Conservation (phyloP, 495 filamentous ascomycete species). For the Hyaloscypha finlandica region DNA sequence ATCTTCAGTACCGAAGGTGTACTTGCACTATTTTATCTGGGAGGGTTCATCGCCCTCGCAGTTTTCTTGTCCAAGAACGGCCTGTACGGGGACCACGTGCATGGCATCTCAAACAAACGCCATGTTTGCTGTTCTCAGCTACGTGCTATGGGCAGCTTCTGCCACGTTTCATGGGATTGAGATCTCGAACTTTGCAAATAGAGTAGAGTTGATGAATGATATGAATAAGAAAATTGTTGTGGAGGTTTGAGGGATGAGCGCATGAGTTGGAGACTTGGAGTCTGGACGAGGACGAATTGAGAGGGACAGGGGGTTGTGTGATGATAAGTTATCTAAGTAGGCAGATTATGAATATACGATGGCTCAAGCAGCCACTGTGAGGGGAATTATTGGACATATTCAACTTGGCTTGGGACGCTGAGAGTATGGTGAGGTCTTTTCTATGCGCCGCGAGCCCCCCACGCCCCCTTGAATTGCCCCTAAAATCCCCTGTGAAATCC, state of each 20-base stretch:
- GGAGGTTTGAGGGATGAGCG: not conserved
- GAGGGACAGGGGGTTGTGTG: not conserved
- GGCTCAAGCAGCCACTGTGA: too few relatives aligned
- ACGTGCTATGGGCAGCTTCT: not conserved
- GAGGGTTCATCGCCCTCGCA: constrained; percentile 1
- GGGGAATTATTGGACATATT: too few relatives aligned
- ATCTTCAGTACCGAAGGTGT: not conserved
- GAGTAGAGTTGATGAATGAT: not conserved
- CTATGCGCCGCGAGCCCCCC: too few relatives aligned
- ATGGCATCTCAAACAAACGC: not conserved
- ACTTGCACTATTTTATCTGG: not conserved
- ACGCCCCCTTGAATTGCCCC: too few relatives aligned
- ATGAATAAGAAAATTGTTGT: not conserved
- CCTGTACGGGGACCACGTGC: not conserved
- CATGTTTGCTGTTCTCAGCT: not conserved
- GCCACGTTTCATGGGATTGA: not conserved
- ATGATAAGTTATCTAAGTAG: not conserved
- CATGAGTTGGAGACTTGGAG: not conserved
- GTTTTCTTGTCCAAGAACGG: not conserved
- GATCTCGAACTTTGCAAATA: not conserved
- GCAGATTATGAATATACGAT: too few relatives aligned
- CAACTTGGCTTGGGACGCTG: too few relatives aligned
- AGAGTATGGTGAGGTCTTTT: too few relatives aligned
- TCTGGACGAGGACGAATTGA: not conserved
- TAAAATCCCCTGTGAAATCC: too few relatives aligned